Percentiles rank a stretch among this genome's conserved stretches.
Conservation (phyloP, 2,329 filamentous ascomycete genomes). For the Alternaria gansuensis region DNA sequence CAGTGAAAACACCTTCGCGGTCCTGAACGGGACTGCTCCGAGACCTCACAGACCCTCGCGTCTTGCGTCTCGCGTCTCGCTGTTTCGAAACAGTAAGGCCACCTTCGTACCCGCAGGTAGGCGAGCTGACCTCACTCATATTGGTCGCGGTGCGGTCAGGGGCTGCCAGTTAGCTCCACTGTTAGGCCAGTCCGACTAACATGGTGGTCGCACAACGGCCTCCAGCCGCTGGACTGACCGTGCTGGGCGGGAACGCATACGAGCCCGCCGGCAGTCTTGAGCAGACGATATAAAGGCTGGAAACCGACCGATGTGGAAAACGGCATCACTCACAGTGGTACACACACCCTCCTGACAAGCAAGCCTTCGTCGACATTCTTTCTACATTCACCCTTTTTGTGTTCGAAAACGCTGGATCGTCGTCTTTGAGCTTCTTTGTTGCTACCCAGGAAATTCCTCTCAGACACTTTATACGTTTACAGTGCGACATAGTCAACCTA, state of each 20-base stretch:
- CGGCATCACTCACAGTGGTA: constrained; percentile 38
- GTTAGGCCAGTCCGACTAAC: constrained; percentile 15
- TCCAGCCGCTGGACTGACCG: constrained; percentile 31
- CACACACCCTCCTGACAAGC: constrained; percentile 42
- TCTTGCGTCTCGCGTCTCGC: constrained; percentile 32
- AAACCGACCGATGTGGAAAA: constrained; percentile 30
- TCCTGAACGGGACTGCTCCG: constrained; percentile 22
- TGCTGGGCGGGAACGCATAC: constrained; percentile 30
- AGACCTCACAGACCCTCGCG: constrained; percentile 29
- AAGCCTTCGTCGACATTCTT: constrained; percentile 46
- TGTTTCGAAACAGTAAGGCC: constrained; percentile 41
- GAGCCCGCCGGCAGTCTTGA: constrained; percentile 24
- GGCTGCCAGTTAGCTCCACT: constrained; percentile 29
- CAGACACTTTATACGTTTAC: constrained; percentile 11
- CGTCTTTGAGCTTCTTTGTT: constrained; percentile 38
- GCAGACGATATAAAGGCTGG: constrained; percentile 32
- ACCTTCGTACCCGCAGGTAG: constrained; percentile 21
- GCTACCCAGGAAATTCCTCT: constrained; percentile 19
- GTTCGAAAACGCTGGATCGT: constrained; percentile 44
- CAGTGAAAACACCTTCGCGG: constrained; percentile 28
- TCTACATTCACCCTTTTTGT: constrained; percentile 42
- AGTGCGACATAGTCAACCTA: constrained; percentile 30
- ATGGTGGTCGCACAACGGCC: constrained; percentile 38
- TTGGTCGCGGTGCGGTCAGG: constrained; percentile 37
- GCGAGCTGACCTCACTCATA: constrained; percentile 28